Evolutionary conservation across 2,329 filamentous ascomycete genomes (phyloP), one percentile per base, ranked within the genome.

Genomic region (Penicillium sp.): DNA sequence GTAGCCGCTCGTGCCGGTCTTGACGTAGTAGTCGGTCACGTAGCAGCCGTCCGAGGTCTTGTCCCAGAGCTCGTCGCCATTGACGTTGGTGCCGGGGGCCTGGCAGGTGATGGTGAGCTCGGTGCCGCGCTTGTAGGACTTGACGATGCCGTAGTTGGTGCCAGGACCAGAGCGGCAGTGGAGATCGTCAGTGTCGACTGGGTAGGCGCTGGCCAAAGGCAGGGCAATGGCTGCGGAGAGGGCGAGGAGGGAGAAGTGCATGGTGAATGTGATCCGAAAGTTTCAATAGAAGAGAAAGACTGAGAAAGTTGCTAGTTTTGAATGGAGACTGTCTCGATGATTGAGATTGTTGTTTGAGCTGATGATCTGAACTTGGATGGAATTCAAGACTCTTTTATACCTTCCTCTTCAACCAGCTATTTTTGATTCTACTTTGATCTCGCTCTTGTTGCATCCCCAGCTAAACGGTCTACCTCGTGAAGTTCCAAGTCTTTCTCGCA

Each of bases 1-100:
- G 34, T 63, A 62, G 57, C 34, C 41, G 45, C 38, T 54, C 15
- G 41, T 59, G 2, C 63, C 62, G n/a, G 65, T 67, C 42, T 59
- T 59, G 35, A 66, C 59, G 43, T 64, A 66, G 57, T 65, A 64
- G 49, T 67, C 63, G 5, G 62, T n/a, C 22, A 67, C 54, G 15
- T 66, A 67, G 55, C 65, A 67, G 54, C 57, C 65, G 50, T 63
- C 63, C 8, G 55, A 41, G 47, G 63, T 67, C 41, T 66, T 64
- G 58, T 66, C 63, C 65, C 65, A 67, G 35, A 66, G 45, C 34
- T 41, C 35, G 28, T 66, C 60, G 25, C 65, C 65, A 0, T 59
- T 59, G 48, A 66, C 7, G 35, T 48, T 31, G 17, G 54, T 57
- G 15, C 62, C 65, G 7, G 56, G 3, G 0, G 55, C 38, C 25